Percentiles rank a stretch among this genome's conserved stretches.
These are phyloP conservation scores for Tricholoma sp. DNA, from an alignment of 768 basidiomycete species.

Conservation along the genomic window DNA sequence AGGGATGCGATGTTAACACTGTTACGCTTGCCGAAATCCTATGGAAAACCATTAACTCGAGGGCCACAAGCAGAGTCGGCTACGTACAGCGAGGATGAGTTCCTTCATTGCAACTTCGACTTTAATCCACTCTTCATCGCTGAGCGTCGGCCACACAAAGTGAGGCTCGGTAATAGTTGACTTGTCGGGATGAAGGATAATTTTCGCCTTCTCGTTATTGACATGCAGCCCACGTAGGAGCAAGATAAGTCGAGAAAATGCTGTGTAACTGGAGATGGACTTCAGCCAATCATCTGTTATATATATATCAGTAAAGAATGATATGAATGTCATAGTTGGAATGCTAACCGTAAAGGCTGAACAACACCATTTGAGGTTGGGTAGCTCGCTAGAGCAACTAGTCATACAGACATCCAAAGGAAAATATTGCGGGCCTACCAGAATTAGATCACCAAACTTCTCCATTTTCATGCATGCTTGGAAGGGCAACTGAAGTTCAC, in stretches of 20 bases:
- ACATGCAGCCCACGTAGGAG: conserved; percentile 95
- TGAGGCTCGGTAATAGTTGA: conserved; percentile 95
- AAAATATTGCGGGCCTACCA: conserved; percentile 38
- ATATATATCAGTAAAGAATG: neutral
- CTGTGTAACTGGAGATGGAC: conserved; percentile 97
- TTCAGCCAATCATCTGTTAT: conserved; percentile 92
- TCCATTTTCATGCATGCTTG: conserved; percentile 99
- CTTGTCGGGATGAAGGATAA: conserved; percentile 96
- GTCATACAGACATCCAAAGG: neutral
- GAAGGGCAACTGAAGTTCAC: conserved; percentile 97
- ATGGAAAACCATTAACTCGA: neutral
- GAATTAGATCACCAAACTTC: conserved; percentile 97
- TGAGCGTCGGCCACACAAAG: conserved; percentile 94
- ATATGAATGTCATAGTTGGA: too few species aligned
- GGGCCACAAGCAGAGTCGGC: neutral
- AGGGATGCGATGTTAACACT: conserved; percentile 98
- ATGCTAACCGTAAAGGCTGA: conserved; percentile 82
- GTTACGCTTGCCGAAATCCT: conserved; percentile 99
- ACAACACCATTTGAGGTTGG: conserved; percentile 98
- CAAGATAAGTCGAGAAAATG: conserved; percentile 97
- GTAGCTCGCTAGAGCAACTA: conserved; percentile 65
- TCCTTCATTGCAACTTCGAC: conserved; percentile 99
- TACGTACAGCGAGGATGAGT: conserved; percentile 76
- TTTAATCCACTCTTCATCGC: conserved; percentile 97
- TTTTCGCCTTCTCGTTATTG: conserved; percentile 99